A percentile compares a stretch with the other conserved stretches of the same genome.
Conservation (phyloP, 2,329 filamentous ascomycete species). For the Fusarium sp. region DNA sequence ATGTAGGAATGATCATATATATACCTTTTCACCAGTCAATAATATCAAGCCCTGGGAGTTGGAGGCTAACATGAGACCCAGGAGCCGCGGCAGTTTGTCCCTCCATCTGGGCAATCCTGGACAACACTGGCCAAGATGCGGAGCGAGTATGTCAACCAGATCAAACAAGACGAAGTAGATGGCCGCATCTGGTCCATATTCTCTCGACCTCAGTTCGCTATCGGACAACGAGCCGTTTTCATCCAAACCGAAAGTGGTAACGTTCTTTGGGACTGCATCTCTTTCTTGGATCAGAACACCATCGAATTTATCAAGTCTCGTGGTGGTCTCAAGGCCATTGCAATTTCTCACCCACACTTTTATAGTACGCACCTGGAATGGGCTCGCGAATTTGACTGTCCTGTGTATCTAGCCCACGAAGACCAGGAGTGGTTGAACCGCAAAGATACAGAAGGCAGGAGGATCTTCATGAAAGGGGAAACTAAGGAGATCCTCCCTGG, state of each 20-base stretch:
- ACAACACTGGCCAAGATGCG: conserved; percentile 63
- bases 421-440: conserved; percentile 70
- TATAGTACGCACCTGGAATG: conserved; percentile 80
- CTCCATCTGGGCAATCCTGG: conserved; percentile 65
- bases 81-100: conserved; percentile 75
- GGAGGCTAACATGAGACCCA: neutral
- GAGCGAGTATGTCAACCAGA: conserved; percentile 60
- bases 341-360: conserved; percentile 83
- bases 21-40: too few species aligned
- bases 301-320: conserved; percentile 63
- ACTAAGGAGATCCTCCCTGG: conserved; percentile 56
- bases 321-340: conserved; percentile 75
- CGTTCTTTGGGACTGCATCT: conserved; percentile 80
- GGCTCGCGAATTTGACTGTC: conserved; percentile 73
- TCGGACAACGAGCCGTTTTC: conserved; percentile 79
- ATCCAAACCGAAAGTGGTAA: conserved; percentile 72
- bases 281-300: conserved; percentile 72
- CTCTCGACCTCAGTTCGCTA: conserved; percentile 69
- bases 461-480: conserved; percentile 57
- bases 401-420: conserved; percentile 71
- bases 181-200: conserved; percentile 56
- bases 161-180: conserved; percentile 57
- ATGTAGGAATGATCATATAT: too few species aligned
- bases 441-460: conserved; percentile 50
- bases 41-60: neutral